These are phyloP conservation scores for Yamadazyma akitaensis DNA, from an alignment of 805 yeast genomes.

Conservation along the genomic window DNA sequence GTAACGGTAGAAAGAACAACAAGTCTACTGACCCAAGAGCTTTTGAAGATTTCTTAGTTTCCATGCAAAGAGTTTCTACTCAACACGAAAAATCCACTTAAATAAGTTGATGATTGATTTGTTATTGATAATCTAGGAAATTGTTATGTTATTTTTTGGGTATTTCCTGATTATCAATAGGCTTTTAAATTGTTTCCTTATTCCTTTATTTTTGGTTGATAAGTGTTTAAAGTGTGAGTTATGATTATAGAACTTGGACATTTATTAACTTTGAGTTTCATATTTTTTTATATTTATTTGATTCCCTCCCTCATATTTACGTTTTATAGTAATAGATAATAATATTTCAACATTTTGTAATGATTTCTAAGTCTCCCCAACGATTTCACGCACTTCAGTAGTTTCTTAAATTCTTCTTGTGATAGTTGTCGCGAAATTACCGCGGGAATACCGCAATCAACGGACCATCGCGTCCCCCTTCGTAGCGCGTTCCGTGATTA, in stretches of 20 bases:
- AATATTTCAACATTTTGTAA: constrained; percentile 2
- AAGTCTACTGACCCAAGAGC: constrained; percentile 58
- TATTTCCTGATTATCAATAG: background rate
- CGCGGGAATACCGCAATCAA: too few relatives aligned
- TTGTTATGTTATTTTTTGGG: constrained; percentile 7
- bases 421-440: too few relatives aligned
- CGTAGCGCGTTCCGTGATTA: too few relatives aligned
- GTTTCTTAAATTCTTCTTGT: too few relatives aligned
- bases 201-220: background rate
- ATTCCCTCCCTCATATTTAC: constrained; percentile 11
- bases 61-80: constrained; percentile 87
- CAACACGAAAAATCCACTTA: constrained; percentile 81
- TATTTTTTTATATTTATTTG: constrained; percentile 11
- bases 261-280: background rate
- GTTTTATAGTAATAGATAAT: constrained; percentile 13
- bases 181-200: background rate
- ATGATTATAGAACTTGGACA: constrained; percentile 6
- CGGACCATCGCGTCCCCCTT: too few relatives aligned
- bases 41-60: constrained; percentile 77
- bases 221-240: background rate
- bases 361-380: too few relatives aligned
- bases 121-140: background rate
- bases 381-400: too few relatives aligned
- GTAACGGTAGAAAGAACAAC: constrained; percentile 74
- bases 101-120: constrained; percentile 10